phyloP scores from a whole-genome alignment of 108 stramenopile species.

The Nitzschia sp. region DNA sequence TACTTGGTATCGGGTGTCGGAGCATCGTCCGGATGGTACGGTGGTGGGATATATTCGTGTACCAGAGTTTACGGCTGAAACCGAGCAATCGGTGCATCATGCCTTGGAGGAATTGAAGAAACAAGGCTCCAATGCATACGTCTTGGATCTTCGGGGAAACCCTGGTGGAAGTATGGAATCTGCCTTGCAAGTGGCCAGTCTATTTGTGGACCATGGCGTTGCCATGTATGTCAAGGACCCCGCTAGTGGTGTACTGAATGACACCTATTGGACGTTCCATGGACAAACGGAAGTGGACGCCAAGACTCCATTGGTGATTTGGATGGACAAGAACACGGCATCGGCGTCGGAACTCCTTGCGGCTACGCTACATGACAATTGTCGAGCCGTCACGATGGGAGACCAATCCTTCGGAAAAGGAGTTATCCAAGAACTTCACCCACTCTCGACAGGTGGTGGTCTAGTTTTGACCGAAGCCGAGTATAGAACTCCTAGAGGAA shows the following conservation, averaged over 20 bases:
- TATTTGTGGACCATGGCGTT: constrained; percentile 80
- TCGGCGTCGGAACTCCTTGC: constrained; percentile 91
- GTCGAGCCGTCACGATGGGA: constrained; percentile 91
- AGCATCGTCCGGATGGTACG: constrained; percentile 71
- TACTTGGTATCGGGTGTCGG: constrained; percentile 61
- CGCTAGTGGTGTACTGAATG: constrained; percentile 31
- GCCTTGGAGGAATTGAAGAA: constrained; percentile 70
- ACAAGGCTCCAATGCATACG: constrained; percentile 80
- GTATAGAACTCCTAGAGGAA: constrained; percentile 88
- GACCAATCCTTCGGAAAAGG: constrained; percentile 92
- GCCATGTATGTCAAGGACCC: constrained; percentile 73
- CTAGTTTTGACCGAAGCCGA: constrained; percentile 91
- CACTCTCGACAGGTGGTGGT: constrained; percentile 88
- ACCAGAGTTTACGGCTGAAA: constrained; percentile 84
- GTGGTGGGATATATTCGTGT: constrained; percentile 87
- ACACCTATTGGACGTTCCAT: constrained; percentile 36
- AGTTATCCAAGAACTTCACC: constrained; percentile 94
- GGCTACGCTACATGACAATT: constrained; percentile 90
- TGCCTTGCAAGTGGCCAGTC: constrained; percentile 89
- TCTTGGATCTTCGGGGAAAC: constrained; percentile 87
- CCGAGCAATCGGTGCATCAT: constrained; percentile 68
- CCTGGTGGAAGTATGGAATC: constrained; percentile 93
- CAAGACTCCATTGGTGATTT: constrained; percentile 62
- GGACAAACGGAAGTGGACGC: constrained; percentile 46
- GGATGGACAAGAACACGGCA: constrained; percentile 80